Evolutionary conservation across 2,329 filamentous ascomycete species (phyloP), one percentile per base, ranked within the genome.

Genomic region (Botrytis elliptica): DNA sequence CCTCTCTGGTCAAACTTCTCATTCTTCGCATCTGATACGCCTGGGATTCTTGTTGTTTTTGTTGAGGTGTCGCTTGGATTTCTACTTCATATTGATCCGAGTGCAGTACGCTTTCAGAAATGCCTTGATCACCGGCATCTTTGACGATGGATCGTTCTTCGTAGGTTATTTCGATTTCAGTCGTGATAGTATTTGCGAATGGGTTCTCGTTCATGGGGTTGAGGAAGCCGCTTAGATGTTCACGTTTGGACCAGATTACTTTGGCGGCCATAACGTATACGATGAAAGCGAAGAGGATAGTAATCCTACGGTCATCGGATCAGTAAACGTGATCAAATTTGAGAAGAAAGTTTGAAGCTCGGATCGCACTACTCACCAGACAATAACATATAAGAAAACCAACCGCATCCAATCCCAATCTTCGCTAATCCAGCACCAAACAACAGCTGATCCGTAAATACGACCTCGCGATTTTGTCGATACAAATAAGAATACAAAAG

Each of bases 371-470:
- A 60, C 74, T 73, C n/a, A 73, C 90, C 90, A 92, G 70, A 91
- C 86, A 6, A 90, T 90, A 0, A 85, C 90, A 78, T 95, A 95
- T 80, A 94, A 94, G 49, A 89, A 87, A 4, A 88, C 88, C 74
- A 95, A 89, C 36, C 93, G 90, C 82, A 93, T 88, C 74, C 90
- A 87, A 72, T 93, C 90, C 87, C 90, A 93, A 9, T 87, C 82
- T 6, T 84, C 80, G 6, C 86, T 84, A 29, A 95, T 85, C 92
- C 92, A 95, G 81, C 93, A 95, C 93, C 92, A 95, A 40, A 95
- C 81, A n/a, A 84, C 82, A 20, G 76, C 75, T 6, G 81, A 83
- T n/a, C 83, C 83, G 55, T 81, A 81, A 14, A 79, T 78, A 65
- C 79, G 75, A 9, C 75, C 75, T 8, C 46, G 36, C 2, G 42